Evolutionary conservation across 768 basidiomycete genomes (phyloP).

Genomic region (Leccinum olivaceopallidum): DNA sequence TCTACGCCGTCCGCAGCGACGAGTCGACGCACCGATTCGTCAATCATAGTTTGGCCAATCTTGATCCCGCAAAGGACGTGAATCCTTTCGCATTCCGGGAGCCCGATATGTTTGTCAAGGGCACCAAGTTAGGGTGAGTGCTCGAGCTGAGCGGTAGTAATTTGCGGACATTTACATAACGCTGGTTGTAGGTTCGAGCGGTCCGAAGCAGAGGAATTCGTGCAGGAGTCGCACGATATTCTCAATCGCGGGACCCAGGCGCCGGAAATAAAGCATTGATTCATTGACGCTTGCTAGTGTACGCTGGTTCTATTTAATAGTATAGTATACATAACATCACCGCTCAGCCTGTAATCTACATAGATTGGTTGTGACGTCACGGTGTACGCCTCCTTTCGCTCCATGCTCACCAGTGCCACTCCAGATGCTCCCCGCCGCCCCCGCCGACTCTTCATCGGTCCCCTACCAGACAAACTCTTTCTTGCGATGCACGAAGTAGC

Average conservation of each 20-base stretch:
- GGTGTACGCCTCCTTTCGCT: not conserved
- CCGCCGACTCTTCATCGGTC: conserved; percentile 69
- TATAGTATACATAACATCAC: conserved; percentile 16
- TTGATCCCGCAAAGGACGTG: conserved; percentile 73
- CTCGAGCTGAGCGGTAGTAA: not conserved
- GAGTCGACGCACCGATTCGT: conserved; percentile 94
- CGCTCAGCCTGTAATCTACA: conserved; percentile 16
- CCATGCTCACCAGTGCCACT: not conserved
- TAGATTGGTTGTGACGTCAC: conserved; percentile 30
- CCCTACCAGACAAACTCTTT: conserved; percentile 66
- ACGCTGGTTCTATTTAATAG: conserved; percentile 5
- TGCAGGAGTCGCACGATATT: conserved; percentile 59
- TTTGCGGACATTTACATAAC: conserved; percentile 19
- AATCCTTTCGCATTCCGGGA: conserved; percentile 91
- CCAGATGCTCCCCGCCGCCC: not conserved
- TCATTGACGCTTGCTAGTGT: conserved; percentile 7
- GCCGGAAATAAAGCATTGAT: conserved; percentile 31
- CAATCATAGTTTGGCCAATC: conserved; percentile 92
- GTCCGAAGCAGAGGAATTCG: conserved; percentile 63
- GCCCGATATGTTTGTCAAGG: conserved; percentile 84
- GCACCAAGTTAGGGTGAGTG: conserved; percentile 69
- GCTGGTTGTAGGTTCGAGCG: conserved; percentile 57
- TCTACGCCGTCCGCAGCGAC: conserved; percentile 91
- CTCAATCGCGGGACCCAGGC: conserved; percentile 35
- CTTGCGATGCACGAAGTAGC: conserved; percentile 39